Base-by-base conservation (phyloP, 192 early-diverging fungal genomes). In the Dissophora globulifera region DNA sequence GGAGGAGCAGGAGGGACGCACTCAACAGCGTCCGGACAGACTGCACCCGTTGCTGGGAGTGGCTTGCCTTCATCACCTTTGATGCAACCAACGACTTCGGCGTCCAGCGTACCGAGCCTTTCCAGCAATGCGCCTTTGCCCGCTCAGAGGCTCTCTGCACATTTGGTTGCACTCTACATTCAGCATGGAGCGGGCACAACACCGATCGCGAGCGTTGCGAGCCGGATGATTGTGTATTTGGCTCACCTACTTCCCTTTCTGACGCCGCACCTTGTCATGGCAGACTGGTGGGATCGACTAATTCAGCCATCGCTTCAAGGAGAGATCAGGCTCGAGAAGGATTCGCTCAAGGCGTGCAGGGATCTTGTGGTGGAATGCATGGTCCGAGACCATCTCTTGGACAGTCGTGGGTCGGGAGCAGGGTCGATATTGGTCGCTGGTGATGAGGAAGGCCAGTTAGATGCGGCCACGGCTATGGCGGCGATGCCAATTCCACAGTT, bases 271-370 rank as follows among this genome's bases (percentile, higher is more conserved):
- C 52, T 71, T 25, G 31, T 81, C 23, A 78, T 81, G 19, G 2
- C 55, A 1, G 74, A 81, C 33, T 81, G 74, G 74, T 81, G 74
- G 74, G 62, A 78, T 43, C 57, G 53, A 11, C 59, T 81, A 12
- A 68, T 81, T 26, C 41, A 69, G 43, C 74, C 67, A 0, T 62
- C 69, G 5, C 56, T 81, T 3, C 61, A 78, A 25, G 72, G 72
- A 45, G 72, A 76, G 42, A 76, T 76, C 51, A 76, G 57, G 25
- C 30, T 76, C 50, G 72, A 62, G 16, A 76, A 76, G 58, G 62
- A 66, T 0, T 41, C 64, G 6, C 38, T 76, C 11, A 76, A 76
- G 45, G 50, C 72, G 4, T 76, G 72, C n/a, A 65, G 72, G 16
- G 72, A 76, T 23, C 52, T 76, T 4, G 63, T 76, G 58, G 46